Evolutionary conservation across 2,329 filamentous ascomycete species (phyloP).

Genomic region (Waltergamsia citrina): DNA sequence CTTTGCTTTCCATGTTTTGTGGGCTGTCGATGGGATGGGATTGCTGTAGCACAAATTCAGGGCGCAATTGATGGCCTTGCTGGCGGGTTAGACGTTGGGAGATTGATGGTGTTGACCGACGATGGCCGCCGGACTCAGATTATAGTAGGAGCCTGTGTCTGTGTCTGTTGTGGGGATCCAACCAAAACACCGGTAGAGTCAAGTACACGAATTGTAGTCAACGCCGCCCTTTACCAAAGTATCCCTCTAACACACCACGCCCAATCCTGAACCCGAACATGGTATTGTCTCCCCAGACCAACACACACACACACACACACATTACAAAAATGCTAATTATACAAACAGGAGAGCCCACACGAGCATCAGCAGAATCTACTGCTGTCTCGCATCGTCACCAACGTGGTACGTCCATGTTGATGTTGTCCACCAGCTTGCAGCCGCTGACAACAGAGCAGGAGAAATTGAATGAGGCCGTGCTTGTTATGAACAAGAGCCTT

Average conservation of each 20-base stretch:
- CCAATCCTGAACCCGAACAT: too few species aligned
- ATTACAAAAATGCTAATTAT: background rate
- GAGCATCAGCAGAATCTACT: constrained; percentile 95
- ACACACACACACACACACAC: background rate
- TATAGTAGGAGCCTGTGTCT: too few species aligned
- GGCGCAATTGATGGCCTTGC: too few species aligned
- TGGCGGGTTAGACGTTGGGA: too few species aligned
- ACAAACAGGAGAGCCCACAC: constrained; percentile 75
- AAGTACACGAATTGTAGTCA: too few species aligned
- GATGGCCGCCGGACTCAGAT: too few species aligned
- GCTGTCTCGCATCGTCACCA: constrained; percentile 90
- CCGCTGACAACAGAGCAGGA: constrained; percentile 48
- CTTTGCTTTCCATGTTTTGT: constrained; percentile 1
- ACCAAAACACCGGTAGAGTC: too few species aligned
- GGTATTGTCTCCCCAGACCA: background rate
- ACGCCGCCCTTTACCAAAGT: too few species aligned
- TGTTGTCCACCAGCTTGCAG: background rate
- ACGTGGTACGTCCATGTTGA: constrained; percentile 62
- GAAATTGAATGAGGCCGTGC: constrained; percentile 90
- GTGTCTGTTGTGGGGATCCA: too few species aligned
- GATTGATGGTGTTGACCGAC: too few species aligned
- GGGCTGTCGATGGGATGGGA: background rate
- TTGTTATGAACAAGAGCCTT: constrained; percentile 86
- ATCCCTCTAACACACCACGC: too few species aligned
- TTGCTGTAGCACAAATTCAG: too few species aligned